Evolutionary conservation across 1,284 basidiomycete genomes (phyloP).

Genomic region (Cryptococcus depauperatus): DNA sequence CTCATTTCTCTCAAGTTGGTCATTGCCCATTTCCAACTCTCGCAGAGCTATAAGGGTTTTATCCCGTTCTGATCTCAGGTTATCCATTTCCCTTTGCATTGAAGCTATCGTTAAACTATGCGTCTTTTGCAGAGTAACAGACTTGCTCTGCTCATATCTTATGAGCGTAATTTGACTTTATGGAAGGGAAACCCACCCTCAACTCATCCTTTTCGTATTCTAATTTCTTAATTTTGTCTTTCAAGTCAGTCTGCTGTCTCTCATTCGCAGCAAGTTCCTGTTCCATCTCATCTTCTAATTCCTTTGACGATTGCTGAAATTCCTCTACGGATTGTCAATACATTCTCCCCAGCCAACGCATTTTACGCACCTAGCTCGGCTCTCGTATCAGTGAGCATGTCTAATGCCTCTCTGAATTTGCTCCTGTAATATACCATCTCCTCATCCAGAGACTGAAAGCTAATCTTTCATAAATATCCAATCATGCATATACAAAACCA

Average conservation of each 20-base stretch:
- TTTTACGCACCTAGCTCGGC: conserved; percentile 54
- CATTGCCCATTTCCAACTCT: conserved; percentile 91
- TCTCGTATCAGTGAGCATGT: conserved; percentile 75
- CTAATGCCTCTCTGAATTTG: conserved; percentile 75
- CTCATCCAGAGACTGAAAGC: conserved; percentile 41
- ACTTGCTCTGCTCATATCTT: conserved; percentile 58
- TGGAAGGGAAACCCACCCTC: conserved; percentile 58
- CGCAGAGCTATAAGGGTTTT: conserved; percentile 69
- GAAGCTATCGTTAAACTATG: conserved; percentile 68
- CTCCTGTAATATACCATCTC: conserved; percentile 60
- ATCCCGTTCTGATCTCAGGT: conserved; percentile 66
- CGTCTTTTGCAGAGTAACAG: conserved; percentile 76
- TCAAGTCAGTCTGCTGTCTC: conserved; percentile 72
- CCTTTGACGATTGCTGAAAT: conserved; percentile 82
- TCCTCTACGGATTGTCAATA: conserved; percentile 52
- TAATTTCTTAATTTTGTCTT: conserved; percentile 61
- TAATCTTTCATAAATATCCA: no score
- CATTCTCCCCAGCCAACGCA: background rate
- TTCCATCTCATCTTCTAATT: conserved; percentile 87
- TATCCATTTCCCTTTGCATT: conserved; percentile 67
- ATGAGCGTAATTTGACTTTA: conserved; percentile 1
- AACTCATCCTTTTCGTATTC: conserved; percentile 80
- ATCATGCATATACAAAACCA: background rate
- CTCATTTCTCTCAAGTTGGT: conserved; percentile 86
- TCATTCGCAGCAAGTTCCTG: conserved; percentile 79